phyloP scores from a whole-genome alignment of 2,329 filamentous ascomycete genomes.

The Pezicula rhizophila region DNA sequence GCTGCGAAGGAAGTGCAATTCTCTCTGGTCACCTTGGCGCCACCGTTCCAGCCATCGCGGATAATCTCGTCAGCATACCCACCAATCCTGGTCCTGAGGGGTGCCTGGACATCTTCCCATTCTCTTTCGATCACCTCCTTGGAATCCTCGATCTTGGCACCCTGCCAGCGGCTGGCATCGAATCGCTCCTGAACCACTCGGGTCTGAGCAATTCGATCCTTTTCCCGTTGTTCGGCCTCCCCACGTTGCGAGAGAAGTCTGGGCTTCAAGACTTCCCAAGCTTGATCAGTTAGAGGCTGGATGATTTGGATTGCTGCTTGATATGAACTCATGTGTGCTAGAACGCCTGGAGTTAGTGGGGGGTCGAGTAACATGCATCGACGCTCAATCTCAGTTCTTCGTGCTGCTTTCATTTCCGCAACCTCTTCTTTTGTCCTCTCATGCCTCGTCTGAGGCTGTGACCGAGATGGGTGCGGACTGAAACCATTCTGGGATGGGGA shows the following conservation, averaged over 20 bases:
- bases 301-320: slow-evolving; percentile 67
- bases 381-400: slow-evolving; percentile 65
- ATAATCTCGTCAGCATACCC: slow-evolving; percentile 67
- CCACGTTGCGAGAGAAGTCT: slow-evolving; percentile 60
- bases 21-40: slow-evolving; percentile 56
- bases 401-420: slow-evolving; percentile 55
- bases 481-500: slow-evolving; percentile 25
- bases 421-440: slow-evolving; percentile 58
- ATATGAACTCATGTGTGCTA: slow-evolving; percentile 68
- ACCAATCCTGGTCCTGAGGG: slow-evolving; percentile 59
- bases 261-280: slow-evolving; percentile 64
- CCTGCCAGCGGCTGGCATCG: slow-evolving; percentile 24
- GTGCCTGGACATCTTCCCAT: slow-evolving; percentile 66
- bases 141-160: slow-evolving; percentile 36
- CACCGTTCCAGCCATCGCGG: slow-evolving; percentile 56
- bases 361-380: slow-evolving; percentile 61
- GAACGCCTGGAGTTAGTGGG: slow-evolving; percentile 53
- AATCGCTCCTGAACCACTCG: slow-evolving; percentile 32
- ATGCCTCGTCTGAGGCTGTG: slow-evolving; percentile 23
- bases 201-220: slow-evolving; percentile 29
- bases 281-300: slow-evolving; percentile 59
- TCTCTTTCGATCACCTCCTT: slow-evolving; percentile 59
- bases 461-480: slow-evolving; percentile 17
- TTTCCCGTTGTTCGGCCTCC: slow-evolving; percentile 55
- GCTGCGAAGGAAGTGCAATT: slow-evolving; percentile 64